Conservation (phyloP, 306 rosid species). For the Geum urbanum region DNA sequence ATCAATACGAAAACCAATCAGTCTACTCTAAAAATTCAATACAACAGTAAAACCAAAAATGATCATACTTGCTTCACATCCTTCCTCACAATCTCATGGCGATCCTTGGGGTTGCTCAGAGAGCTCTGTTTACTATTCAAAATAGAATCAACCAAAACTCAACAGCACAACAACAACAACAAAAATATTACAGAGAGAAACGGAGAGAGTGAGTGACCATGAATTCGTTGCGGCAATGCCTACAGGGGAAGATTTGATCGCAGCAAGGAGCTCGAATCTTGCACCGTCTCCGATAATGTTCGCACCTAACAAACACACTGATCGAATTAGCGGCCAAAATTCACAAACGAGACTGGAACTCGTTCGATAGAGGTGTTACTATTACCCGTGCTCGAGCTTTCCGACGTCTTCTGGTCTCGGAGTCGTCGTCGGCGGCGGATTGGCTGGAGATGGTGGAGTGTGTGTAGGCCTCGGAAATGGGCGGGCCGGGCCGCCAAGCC, state of each 20-base stretch:
- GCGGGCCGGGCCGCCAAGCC: no score
- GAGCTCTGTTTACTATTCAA: conserved; percentile 34
- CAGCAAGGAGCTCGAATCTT: conserved; percentile 73
- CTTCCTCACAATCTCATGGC: conserved; percentile 51
- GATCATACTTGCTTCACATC: conserved; percentile 52
- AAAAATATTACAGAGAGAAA: background rate
- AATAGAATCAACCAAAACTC: background rate
- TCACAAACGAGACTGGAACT: background rate
- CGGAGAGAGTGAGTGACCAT: conserved; percentile 28
- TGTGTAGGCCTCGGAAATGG: no score
- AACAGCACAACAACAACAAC: background rate
- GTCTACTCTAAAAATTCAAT: background rate
- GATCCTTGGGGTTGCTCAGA: conserved; percentile 44
- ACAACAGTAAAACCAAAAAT: background rate
- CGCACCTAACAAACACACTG: conserved; percentile 33
- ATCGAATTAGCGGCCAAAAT: background rate
- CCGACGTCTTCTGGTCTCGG: conserved; percentile 24
- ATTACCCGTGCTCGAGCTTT: conserved; percentile 41
- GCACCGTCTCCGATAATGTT: conserved; percentile 61
- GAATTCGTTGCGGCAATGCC: conserved; percentile 78
- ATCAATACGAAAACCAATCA: background rate
- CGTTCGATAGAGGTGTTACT: no score
- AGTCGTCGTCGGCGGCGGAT: background rate
- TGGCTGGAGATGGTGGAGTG: background rate
- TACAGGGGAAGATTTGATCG: conserved; percentile 53